phyloP scores from a whole-genome alignment of 768 basidiomycete species.

The Gautieria morchelliformis region DNA sequence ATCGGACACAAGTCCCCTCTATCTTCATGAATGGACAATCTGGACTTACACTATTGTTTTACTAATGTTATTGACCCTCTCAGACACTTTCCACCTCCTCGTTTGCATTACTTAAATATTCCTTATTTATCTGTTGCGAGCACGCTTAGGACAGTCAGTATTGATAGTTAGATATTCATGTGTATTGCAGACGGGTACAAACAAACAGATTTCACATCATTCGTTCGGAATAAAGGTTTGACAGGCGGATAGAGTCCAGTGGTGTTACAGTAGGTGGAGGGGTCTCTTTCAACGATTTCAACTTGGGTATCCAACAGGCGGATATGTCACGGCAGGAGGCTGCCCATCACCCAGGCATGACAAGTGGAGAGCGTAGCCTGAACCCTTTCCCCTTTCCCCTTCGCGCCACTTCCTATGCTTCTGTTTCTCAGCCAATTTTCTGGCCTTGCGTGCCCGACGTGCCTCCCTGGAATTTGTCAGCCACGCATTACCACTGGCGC shows the following conservation, averaged over 20 bases:
- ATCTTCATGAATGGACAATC: too few species aligned
- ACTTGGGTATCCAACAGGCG: not conserved
- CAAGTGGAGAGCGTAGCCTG: constrained; percentile 48
- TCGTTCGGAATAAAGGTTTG: not conserved
- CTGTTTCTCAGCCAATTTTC: not conserved
- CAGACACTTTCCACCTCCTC: not conserved
- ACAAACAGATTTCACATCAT: not conserved
- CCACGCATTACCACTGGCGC: constrained; percentile 26
- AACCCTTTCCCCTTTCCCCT: not conserved
- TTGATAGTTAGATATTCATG: not conserved
- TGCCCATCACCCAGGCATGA: constrained; percentile 30
- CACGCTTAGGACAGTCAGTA: not conserved
- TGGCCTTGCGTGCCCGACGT: constrained; percentile 36
- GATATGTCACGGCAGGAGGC: not conserved
- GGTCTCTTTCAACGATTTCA: not conserved
- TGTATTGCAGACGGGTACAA: not conserved
- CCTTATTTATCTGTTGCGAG: not conserved
- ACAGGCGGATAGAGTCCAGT: not conserved
- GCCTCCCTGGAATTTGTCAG: constrained; percentile 39
- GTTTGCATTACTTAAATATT: not conserved
- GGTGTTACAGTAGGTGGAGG: not conserved
- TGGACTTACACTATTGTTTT: too few species aligned
- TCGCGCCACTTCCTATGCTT: constrained; percentile 13
- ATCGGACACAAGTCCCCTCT: too few species aligned
- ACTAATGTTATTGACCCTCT: not conserved